phyloP scores from a whole-genome alignment of 495 filamentous ascomycete genomes.

The Penicillium waksmanii region DNA sequence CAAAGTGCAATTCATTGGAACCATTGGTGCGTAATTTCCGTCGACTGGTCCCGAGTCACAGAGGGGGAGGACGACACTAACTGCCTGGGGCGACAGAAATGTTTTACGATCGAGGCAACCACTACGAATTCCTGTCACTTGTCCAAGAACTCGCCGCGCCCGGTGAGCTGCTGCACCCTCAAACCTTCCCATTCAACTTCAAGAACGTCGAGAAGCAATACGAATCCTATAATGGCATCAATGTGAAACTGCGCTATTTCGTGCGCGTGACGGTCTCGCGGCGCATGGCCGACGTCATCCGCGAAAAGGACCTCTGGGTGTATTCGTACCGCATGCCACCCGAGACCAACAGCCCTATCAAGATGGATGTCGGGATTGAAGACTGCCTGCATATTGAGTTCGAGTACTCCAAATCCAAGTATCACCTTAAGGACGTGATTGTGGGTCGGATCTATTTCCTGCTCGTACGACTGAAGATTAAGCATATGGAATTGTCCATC shows the following conservation, averaged over 20 bases:
- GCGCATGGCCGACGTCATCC: conserved; percentile 95
- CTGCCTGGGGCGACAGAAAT: conserved; percentile 65
- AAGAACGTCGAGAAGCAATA: conserved; percentile 99
- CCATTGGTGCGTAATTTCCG: conserved; percentile 69
- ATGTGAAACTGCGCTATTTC: conserved; percentile 98
- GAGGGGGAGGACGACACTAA: neutral
- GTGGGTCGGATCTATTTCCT: conserved; percentile 99
- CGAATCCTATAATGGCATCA: conserved; percentile 99
- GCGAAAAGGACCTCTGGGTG: conserved; percentile 99
- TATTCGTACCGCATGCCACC: conserved; percentile 98
- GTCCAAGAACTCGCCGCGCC: conserved; percentile 95
- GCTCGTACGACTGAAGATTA: conserved; percentile 97
- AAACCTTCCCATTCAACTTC: conserved; percentile 99
- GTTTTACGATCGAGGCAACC: conserved; percentile 99
- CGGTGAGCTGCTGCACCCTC: conserved; percentile 96
- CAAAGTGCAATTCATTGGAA: conserved; percentile 99
- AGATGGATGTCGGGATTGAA: conserved; percentile 99
- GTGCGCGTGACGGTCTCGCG: conserved; percentile 94
- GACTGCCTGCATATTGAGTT: conserved; percentile 99
- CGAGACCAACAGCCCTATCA: conserved; percentile 97
- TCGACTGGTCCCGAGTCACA: neutral
- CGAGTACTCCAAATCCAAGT: conserved; percentile 98
- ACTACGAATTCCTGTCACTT: conserved; percentile 97
- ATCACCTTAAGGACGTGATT: conserved; percentile 99
- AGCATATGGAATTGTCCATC: conserved; percentile 99